Evolutionary conservation across 2,329 filamentous ascomycete species (phyloP).

Genomic region (Meredithiella fracta): DNA sequence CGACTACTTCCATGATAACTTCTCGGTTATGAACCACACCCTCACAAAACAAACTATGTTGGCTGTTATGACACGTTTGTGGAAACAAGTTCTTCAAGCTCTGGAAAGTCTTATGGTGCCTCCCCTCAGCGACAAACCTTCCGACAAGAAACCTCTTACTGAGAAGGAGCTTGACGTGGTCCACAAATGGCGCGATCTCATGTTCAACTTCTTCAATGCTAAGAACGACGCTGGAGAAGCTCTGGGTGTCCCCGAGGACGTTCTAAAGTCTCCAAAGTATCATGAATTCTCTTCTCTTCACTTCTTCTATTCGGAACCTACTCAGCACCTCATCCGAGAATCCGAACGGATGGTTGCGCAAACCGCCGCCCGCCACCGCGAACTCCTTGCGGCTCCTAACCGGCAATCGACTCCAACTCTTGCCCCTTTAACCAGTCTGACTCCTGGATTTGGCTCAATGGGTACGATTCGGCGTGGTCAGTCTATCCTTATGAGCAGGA

Average conservation of each 20-base stretch:
- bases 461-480: slow-evolving; percentile 49
- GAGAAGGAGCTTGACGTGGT: slow-evolving; percentile 87
- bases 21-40: slow-evolving; percentile 96
- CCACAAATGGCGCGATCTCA: slow-evolving; percentile 79
- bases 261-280: slow-evolving; percentile 94
- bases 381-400: slow-evolving; percentile 46
- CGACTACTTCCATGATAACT: slow-evolving; percentile 94
- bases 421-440: slow-evolving; percentile 21
- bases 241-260: slow-evolving; percentile 74
- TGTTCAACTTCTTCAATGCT: slow-evolving; percentile 91
- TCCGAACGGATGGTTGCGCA: slow-evolving; percentile 90
- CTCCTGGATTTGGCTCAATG: slow-evolving; percentile 53
- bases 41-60: slow-evolving; percentile 93
- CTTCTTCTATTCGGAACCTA: slow-evolving; percentile 96
- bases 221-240: slow-evolving; percentile 71
- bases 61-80: slow-evolving; percentile 91
- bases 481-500: slow-evolving; percentile 86
- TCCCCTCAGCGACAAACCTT: slow-evolving; percentile 86
- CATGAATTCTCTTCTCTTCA: slow-evolving; percentile 91
- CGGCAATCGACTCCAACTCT: slow-evolving; percentile 51
- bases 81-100: slow-evolving; percentile 92
- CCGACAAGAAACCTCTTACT: slow-evolving; percentile 63
- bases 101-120: slow-evolving; percentile 83
- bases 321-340: slow-evolving; percentile 81
- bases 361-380: slow-evolving; percentile 57